A percentile compares a stretch with the other conserved stretches of the same genome.
Conservation (phyloP, 768 basidiomycete species). For the Mycena polygramma region DNA sequence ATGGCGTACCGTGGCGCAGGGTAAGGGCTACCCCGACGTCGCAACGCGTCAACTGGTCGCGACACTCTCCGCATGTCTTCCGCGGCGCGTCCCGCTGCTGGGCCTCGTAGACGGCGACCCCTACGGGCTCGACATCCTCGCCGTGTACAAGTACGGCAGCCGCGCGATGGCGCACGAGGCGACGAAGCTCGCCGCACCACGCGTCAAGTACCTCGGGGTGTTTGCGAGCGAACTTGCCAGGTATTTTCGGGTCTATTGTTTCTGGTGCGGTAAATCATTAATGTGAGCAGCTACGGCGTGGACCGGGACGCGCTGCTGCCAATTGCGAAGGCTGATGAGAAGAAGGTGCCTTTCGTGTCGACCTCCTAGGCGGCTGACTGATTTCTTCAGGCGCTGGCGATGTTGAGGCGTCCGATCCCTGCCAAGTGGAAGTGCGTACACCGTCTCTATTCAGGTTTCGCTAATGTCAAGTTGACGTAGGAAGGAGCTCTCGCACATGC, state of each 20-base stretch:
- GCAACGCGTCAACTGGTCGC: constrained; percentile 90
- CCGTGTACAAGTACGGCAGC: constrained; percentile 90
- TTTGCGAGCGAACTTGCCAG: constrained; percentile 73
- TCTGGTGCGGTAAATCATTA: constrained; percentile 1
- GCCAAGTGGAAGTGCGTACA: constrained; percentile 72
- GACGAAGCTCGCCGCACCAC: constrained; percentile 71
- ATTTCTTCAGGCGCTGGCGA: constrained; percentile 65
- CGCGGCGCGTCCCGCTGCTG: constrained; percentile 76
- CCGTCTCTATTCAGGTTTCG: constrained; percentile 10
- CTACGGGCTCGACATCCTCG: constrained; percentile 92
- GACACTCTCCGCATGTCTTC: constrained; percentile 75
- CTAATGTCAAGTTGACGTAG: constrained; percentile 52
- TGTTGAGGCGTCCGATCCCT: constrained; percentile 73
- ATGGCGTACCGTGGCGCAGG: constrained; percentile 60
- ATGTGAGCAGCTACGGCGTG: constrained; percentile 65
- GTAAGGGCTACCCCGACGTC: constrained; percentile 97
- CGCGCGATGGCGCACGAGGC: constrained; percentile 77
- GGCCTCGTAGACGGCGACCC: constrained; percentile 93
- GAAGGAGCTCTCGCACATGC: constrained; percentile 84
- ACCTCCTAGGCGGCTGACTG: background rate
- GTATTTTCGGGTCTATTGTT: constrained; percentile 51
- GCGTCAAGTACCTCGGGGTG: constrained; percentile 87
- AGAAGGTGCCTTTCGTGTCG: constrained; percentile 65
- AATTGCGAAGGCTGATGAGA: constrained; percentile 78
- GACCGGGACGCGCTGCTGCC: constrained; percentile 73